Percentiles rank a stretch among this genome's conserved stretches.
These are phyloP conservation scores for Tetrapisispora taiwanensis DNA, from an alignment of 805 yeast species.

Conservation along the genomic window DNA sequence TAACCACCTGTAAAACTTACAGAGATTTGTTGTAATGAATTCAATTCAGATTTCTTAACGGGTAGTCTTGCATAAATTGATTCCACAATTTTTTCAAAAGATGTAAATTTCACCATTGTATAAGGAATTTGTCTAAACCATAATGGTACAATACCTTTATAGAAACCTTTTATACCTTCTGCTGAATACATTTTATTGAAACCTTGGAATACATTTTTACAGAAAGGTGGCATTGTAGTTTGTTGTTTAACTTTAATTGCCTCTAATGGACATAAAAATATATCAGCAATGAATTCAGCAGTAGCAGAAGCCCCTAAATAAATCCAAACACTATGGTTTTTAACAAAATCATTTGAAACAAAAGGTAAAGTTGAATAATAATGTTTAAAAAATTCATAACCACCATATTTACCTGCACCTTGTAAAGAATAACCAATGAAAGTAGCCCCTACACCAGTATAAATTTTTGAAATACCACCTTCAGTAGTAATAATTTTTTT, in stretches of 20 bases:
- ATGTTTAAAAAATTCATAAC: conserved; percentile 85
- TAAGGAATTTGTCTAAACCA: conserved; percentile 98
- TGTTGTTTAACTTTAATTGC: conserved; percentile 92
- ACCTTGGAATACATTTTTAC: conserved; percentile 53
- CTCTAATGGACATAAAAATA: conserved; percentile 86
- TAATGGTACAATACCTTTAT: conserved; percentile 82
- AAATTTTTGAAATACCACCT: conserved; percentile 75
- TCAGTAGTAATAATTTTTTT: conserved; percentile 57
- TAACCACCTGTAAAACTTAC: conserved; percentile 94
- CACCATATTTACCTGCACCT: conserved; percentile 96
- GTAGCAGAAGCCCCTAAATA: conserved; percentile 81
- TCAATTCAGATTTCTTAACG: conserved; percentile 59
- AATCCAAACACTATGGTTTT: conserved; percentile 59
- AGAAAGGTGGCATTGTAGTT: conserved; percentile 83
- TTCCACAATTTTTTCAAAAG: conserved; percentile 86
- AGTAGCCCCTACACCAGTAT: conserved; percentile 88
- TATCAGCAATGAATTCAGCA: conserved; percentile 90
- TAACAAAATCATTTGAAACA: conserved; percentile 46
- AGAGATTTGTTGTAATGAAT: conserved; percentile 75
- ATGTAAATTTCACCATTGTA: conserved; percentile 94
- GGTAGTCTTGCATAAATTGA: conserved; percentile 66
- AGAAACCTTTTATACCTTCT: conserved; percentile 68
- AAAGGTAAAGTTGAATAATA: conserved; percentile 62
- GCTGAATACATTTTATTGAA: conserved; percentile 51
- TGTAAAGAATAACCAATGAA: conserved; percentile 87